Base-by-base conservation (phyloP, 2,329 filamentous ascomycete genomes). In the Fusarium irregulare region DNA sequence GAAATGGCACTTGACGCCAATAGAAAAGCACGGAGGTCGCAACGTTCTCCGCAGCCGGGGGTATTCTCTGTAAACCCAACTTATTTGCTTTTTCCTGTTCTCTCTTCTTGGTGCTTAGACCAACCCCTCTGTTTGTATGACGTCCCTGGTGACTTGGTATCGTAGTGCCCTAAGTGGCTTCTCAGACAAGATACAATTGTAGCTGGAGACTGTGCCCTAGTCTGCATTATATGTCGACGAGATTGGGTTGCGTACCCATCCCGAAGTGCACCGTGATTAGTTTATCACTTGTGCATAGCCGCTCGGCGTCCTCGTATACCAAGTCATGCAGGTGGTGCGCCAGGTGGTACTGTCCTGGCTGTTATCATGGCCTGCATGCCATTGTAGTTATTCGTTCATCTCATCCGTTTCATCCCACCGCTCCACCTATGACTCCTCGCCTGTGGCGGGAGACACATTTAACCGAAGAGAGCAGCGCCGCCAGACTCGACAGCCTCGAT, bases 401-500 rank as follows among this genome's bases (percentile, higher is more conserved):
- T 57, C 60, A 47, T 66, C 72, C 48, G 25, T 64, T 50, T 68
- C 49, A 61, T 57, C 66, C 49, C 58, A 58, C 66, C 68, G 23
- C 70, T 73, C 73, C 73, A 48, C 71, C 71, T 56, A 37, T 68
- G 37, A 61, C 59, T 71, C 71, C 67, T 70, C 63, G 58, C 63
- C 53, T 32, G 32, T 48, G 51, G 48, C 56, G 44, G 61, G 56
- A 68, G 58, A 40, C 28, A 64, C 27, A 61, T 71, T 76, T 80
- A 88, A 68, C 83, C 82, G 70, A 86, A 80, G 60, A 85, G 78
- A 37, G 86, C 82, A 34, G 95, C 96, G 60, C 96, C 96, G 58
- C 94, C 96, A 59, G 93, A 96, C 88, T 98, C 94, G 77, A 99
- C 88, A 23, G 94, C 94, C 81, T 98, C 96, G 65, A 99, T 99